A percentile compares a stretch with the other conserved stretches of the same genome.
Conservation (phyloP, 768 basidiomycete species). For the Naganishia vaughanmartiniae region DNA sequence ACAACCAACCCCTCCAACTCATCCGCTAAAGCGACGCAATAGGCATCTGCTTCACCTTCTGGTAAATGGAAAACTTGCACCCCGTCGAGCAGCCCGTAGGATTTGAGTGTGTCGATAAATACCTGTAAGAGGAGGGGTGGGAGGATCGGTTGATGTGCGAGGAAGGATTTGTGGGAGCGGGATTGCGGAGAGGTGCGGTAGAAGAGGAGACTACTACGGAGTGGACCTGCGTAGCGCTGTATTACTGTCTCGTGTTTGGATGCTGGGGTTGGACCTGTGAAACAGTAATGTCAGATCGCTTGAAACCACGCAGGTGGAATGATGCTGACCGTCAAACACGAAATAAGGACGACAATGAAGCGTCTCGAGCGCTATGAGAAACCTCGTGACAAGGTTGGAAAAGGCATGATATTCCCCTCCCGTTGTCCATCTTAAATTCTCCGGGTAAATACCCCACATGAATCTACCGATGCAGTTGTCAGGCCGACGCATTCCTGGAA, state of each 20-base stretch:
- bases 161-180: constrained; percentile 45
- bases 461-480: constrained; percentile 35
- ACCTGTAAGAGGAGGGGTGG: constrained; percentile 48
- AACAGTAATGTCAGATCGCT: neutral
- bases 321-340: constrained; percentile 51
- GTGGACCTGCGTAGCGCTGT: constrained; percentile 34
- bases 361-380: constrained; percentile 42
- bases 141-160: constrained; percentile 36
- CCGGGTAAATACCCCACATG: constrained; percentile 47
- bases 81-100: constrained; percentile 26
- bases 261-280: constrained; percentile 44
- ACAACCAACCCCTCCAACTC: constrained; percentile 47
- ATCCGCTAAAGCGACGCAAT: constrained; percentile 44
- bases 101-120: constrained; percentile 42
- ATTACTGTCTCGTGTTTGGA: constrained; percentile 48
- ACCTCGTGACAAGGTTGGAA: constrained; percentile 39
- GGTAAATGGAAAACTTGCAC: constrained; percentile 40
- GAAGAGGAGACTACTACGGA: constrained; percentile 44
- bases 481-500: neutral
- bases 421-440: constrained; percentile 45
- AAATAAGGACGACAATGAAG: constrained; percentile 49
- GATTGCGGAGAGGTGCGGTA: constrained; percentile 49
- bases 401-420: constrained; percentile 51
- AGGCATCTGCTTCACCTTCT: constrained; percentile 49
- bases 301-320: neutral